phyloP scores from a whole-genome alignment of 768 basidiomycete species.

The Rhodotorula taiwanensis region DNA sequence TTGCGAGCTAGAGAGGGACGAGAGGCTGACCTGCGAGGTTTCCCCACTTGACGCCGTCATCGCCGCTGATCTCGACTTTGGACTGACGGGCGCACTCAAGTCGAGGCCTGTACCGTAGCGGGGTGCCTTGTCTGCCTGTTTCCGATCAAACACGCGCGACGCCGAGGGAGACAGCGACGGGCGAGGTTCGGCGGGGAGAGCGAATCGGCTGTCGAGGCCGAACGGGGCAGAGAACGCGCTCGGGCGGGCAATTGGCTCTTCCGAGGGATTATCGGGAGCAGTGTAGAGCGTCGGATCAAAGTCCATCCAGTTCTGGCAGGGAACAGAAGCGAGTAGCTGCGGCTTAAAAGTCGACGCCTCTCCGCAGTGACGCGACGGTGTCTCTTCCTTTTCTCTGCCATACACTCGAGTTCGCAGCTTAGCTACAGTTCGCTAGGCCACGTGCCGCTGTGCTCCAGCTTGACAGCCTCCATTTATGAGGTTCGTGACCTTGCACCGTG shows the following conservation, averaged over 20 bases:
- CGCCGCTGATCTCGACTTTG: background rate
- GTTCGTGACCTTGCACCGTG: no score
- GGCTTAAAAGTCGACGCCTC: no score
- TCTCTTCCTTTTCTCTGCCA: no score
- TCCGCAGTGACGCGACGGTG: no score
- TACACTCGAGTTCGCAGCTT: no score
- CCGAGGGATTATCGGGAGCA: background rate
- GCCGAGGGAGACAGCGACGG: conserved; percentile 18
- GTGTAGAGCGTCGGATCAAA: conserved; percentile 14
- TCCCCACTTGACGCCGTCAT: background rate
- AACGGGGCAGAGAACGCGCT: background rate
- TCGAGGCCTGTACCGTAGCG: conserved; percentile 4
- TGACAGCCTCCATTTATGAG: no score
- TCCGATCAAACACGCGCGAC: conserved; percentile 22
- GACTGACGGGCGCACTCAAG: background rate
- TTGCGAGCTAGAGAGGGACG: no score
- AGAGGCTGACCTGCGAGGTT: no score
- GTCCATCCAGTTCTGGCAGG: conserved; percentile 4
- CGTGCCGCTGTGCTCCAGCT: no score
- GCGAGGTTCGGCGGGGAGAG: conserved; percentile 8
- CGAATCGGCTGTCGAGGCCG: background rate
- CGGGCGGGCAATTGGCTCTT: no score
- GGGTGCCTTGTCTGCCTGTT: background rate
- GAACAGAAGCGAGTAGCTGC: background rate
- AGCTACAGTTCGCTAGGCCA: no score